phyloP scores from a whole-genome alignment of 768 basidiomycete genomes.

The Flagelloscypha sp. region DNA sequence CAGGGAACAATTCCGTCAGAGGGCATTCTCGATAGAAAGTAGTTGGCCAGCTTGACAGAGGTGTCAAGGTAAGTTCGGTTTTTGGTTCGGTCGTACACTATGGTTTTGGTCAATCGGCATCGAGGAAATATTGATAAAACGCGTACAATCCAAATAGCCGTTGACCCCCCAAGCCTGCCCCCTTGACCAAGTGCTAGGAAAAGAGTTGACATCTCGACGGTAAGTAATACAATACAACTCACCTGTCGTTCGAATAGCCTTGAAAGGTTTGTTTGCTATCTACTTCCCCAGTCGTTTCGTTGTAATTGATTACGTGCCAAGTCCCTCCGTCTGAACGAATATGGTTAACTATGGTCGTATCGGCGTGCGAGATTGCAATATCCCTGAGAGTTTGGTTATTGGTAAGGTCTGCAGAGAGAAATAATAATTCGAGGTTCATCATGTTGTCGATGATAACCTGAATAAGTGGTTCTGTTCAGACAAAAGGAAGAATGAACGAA shows the following conservation, averaged over 20 bases:
- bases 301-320: conserved; percentile 38
- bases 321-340: conserved; percentile 55
- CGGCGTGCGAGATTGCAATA: conserved; percentile 57
- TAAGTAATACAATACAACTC: not conserved
- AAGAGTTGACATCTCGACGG: too few species aligned
- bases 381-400: conserved; percentile 48
- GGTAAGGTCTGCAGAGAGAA: conserved; percentile 48
- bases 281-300: conserved; percentile 32
- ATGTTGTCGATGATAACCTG: conserved; percentile 74
- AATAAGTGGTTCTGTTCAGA: not conserved
- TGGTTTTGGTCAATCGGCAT: too few species aligned
- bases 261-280: conserved; percentile 26
- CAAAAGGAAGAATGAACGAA: conserved; percentile 8
- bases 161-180: conserved; percentile 39
- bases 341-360: conserved; percentile 61
- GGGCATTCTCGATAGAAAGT: conserved; percentile 55
- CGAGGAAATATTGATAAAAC: not conserved
- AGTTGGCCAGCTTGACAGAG: conserved; percentile 48
- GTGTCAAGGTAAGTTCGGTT: conserved; percentile 48
- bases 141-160: conserved; percentile 34
- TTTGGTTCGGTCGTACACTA: conserved; percentile 54
- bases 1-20: conserved; percentile 60
- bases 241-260: conserved; percentile 33
- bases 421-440: conserved; percentile 72
- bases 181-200: conserved; percentile 36